These are phyloP conservation scores for Magnusiomyces fungicola DNA, from an alignment of 1,139 yeast species.

Conservation along the genomic window DNA sequence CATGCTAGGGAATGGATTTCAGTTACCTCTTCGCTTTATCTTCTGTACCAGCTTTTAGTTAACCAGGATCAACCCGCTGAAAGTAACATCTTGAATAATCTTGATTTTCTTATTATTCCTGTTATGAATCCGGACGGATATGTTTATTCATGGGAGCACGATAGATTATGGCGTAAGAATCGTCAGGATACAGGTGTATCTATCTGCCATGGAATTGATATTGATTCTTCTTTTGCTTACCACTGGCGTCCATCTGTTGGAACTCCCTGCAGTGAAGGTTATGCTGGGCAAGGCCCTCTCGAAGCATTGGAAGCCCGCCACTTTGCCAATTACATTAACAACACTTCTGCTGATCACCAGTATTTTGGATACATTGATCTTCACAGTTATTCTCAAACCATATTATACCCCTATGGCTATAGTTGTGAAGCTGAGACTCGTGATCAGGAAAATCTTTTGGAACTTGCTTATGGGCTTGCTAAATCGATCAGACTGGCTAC, in stretches of 20 bases:
- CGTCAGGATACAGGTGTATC: conserved; percentile 67
- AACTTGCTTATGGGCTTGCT: conserved; percentile 71
- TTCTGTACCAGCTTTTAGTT: conserved; percentile 48
- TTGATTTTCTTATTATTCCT: conserved; percentile 74
- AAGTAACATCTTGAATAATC: conserved; percentile 31
- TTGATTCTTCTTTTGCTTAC: conserved; percentile 75
- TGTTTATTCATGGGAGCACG: conserved; percentile 69
- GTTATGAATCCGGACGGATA: conserved; percentile 90
- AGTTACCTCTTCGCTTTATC: conserved; percentile 59
- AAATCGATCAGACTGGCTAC: conserved; percentile 58
- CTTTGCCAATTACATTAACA: conserved; percentile 58
- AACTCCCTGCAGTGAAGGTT: conserved; percentile 55
- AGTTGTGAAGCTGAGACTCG: conserved; percentile 66
- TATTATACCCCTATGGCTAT: conserved; percentile 75
- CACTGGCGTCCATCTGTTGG: conserved; percentile 57
- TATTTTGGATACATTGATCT: conserved; percentile 73
- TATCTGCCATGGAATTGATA: conserved; percentile 72
- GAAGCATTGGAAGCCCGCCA: conserved; percentile 68
- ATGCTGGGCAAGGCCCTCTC: conserved; percentile 67
- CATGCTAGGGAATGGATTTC: conserved; percentile 93
- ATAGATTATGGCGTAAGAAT: conserved; percentile 84
- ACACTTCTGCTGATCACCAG: conserved; percentile 47
- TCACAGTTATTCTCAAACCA: conserved; percentile 79
- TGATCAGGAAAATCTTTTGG: conserved; percentile 73
- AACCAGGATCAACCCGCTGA: conserved; percentile 36